phyloP scores from a whole-genome alignment of 306 rosid species.

The Cucurbita argyrosperma region DNA sequence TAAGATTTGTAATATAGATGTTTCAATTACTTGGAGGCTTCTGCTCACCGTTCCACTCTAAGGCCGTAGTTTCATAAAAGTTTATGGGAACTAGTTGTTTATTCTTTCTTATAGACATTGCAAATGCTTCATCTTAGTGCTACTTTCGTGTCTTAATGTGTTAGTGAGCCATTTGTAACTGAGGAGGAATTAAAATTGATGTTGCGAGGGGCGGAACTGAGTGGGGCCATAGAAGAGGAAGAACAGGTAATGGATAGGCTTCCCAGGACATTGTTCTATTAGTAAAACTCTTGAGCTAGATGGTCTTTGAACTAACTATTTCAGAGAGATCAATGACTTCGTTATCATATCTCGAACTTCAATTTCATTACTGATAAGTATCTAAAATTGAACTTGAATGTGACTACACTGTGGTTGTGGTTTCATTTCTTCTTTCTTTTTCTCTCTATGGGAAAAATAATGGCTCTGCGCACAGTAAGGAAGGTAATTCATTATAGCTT shows the following conservation, averaged over 20 bases:
- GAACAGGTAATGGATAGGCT: slow-evolving; percentile 61
- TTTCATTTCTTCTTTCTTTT: neutral
- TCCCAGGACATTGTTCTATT: neutral
- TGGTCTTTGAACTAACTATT: neutral
- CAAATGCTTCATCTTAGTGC: neutral
- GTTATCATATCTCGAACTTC: neutral
- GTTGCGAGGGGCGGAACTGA: slow-evolving; percentile 96
- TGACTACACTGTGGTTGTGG: neutral
- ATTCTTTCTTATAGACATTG: neutral
- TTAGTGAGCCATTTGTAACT: slow-evolving; percentile 93
- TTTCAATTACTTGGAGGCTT: neutral
- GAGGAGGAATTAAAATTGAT: slow-evolving; percentile 95
- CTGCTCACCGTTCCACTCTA: neutral
- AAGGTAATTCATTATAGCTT: neutral
- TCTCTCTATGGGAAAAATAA: neutral
- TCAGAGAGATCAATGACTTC: neutral
- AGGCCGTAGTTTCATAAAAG: neutral
- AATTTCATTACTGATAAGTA: neutral
- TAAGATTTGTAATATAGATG: slow-evolving; percentile 17
- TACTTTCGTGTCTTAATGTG: slow-evolving; percentile 9
- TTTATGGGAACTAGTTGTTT: neutral
- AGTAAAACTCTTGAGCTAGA: neutral
- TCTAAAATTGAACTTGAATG: neutral
- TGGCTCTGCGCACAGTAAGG: neutral
- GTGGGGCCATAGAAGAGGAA: slow-evolving; percentile 99